Evolutionary conservation across 768 basidiomycete species (phyloP), one percentile per base, ranked within the genome.

Genomic region (Lactarius evosmus): DNA sequence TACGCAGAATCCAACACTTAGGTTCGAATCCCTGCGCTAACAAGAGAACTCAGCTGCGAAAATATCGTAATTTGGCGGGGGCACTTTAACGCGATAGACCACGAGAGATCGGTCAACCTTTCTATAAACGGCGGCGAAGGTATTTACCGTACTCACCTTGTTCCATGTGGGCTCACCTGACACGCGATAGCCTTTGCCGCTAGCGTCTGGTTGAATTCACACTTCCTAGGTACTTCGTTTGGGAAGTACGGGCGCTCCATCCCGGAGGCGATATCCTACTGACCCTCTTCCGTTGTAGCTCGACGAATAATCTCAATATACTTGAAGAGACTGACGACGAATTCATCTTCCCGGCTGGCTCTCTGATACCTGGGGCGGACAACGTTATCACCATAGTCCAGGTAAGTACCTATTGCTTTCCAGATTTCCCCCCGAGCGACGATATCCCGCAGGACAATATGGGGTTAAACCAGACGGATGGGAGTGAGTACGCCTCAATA

Each of bases 91-190:
- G 83, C 82, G 0, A 85, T 82, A 0, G 84, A 85, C 14, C 69
- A 71, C 1, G 86, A 86, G 70, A 83, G 80, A 70, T 86, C 80
- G 34, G 83, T 87, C 30, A 89, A 89, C 65, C 75, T 93, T 14
- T 87, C 86, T 1, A 87, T 94, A 70, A 91, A 92, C 66, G 92
- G 91, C 8, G 89, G 91, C 12, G 81, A 83, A 80, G 89, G 88
- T 87, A 61, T 19, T 22, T 40, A 38, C 34, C 22, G 14, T 58
- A 11, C 5, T n/a, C 32, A 8, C 36, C 8, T 12, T 22, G 74
- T 65, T 17, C 7, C 46, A 34, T 38, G 34, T 22, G 8, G 16
- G 19, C n/a, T 8, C 6, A 7, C 27, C 36, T 60, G 22, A 51
- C 44, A 38, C 33, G 3, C 56, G 29, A 69, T 36, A 87, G 90